Evolutionary conservation across 805 yeast genomes (phyloP), one percentile per base, ranked within the genome.

Genomic region (Yarrowia sp.): DNA sequence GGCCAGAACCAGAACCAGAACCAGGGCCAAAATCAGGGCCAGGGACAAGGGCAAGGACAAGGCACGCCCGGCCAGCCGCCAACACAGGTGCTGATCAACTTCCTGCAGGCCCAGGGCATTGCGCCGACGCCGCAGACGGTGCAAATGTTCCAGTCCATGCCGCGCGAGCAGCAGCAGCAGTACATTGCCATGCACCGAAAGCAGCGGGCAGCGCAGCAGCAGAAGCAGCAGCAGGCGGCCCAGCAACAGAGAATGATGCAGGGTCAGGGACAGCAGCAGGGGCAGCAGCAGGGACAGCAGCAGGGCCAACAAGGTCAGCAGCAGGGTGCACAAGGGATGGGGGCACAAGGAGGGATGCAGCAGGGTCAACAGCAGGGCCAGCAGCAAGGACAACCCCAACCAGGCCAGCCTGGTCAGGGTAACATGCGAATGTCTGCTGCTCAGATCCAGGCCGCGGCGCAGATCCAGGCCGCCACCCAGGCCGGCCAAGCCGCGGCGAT

Each of bases 141-240:
- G 15, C 66, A 61, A 10, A 66, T 69, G 50, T 68, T 70, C 66
- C 68, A 67, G 60, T 66, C 64, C 53, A 66, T 72, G 71, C 67
- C 70, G 8, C 67, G 68, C 12, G 74, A 72, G 38, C 73, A 72
- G 66, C 75, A 73, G 70, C 56, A 60, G 53, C 73, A 68, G 44
- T 68, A 61, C 30, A 68, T 66, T 65, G 52, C 58, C 33, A 67
- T 46, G 58, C 69, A 68, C 40, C 67, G 64, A 8, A 70, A 69
- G 58, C 72, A 69, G 68, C 71, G 69, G 58, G 70, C 68, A 43
- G 70, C 64, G 33, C 73, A 68, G 58, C 73, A 71, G 39, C 67
- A 65, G 47, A 69, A 67, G 46, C 70, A 70, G 50, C 66, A 50
- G 70, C 68, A 47, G 5, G 67, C 50, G n/a, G 70, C 66, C 9